Conservation (phyloP, 768 basidiomycete genomes). For the Suillus sp. region DNA sequence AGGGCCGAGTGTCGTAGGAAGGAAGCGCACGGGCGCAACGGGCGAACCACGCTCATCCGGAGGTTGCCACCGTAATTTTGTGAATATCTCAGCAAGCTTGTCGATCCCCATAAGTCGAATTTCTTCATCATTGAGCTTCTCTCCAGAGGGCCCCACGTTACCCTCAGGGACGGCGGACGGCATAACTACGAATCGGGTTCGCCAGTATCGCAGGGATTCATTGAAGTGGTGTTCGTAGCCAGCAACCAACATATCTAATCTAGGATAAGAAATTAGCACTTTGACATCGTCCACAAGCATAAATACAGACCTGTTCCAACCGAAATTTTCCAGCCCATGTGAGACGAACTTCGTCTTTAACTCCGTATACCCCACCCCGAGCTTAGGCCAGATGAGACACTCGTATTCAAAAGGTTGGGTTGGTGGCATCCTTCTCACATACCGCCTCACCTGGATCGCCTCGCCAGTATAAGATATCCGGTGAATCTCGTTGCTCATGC, state of each 20-base stretch:
- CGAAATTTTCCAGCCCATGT: slow-evolving; percentile 80
- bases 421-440: slow-evolving; percentile 71
- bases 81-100: slow-evolving; percentile 87
- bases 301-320: slow-evolving; percentile 74
- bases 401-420: slow-evolving; percentile 73
- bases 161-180: slow-evolving; percentile 70
- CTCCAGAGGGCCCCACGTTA: slow-evolving; percentile 62
- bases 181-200: slow-evolving; percentile 91
- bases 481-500: slow-evolving; percentile 96
- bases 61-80: slow-evolving; percentile 78
- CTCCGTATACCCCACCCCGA: slow-evolving; percentile 86
- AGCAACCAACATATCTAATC: slow-evolving; percentile 83
- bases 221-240: slow-evolving; percentile 81
- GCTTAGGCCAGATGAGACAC: slow-evolving; percentile 92
- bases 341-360: slow-evolving; percentile 72
- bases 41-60: slow-evolving; percentile 43
- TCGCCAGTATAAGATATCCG: slow-evolving; percentile 90
- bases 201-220: slow-evolving; percentile 88
- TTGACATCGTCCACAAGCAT: slow-evolving; percentile 7
- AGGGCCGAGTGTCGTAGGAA: slow-evolving; percentile 85
- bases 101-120: slow-evolving; percentile 87
- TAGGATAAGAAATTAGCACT: slow-evolving; percentile 30
- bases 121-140: slow-evolving; percentile 83
- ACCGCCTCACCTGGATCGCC: slow-evolving; percentile 83
- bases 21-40: slow-evolving; percentile 67